Evolutionary conservation across 352 stramenopile genomes (phyloP).

Genomic region (Pythium volutum): DNA sequence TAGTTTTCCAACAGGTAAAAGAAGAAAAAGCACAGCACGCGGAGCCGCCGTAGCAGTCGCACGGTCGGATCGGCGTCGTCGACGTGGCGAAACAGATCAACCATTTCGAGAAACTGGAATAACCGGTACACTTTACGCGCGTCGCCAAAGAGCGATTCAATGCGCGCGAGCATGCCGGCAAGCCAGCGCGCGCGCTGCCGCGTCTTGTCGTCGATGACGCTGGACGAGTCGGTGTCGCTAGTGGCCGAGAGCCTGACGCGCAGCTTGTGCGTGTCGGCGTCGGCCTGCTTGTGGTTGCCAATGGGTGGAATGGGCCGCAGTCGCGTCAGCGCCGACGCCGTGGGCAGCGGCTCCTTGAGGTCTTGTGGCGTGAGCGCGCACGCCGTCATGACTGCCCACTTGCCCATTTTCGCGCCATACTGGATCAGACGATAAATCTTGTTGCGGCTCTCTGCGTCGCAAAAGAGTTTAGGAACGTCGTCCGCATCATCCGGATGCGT

Average conservation of each 20-base stretch:
- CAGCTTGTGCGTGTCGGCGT: neutral
- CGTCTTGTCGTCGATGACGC: neutral
- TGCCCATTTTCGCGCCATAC: constrained; percentile 55
- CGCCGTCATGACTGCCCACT: constrained; percentile 34
- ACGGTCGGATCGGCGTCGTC: constrained; percentile 28
- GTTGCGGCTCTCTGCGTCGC: constrained; percentile 46
- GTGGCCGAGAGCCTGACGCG: neutral
- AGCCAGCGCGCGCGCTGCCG: constrained; percentile 11
- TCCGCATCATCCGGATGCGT: neutral
- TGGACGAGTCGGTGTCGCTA: neutral
- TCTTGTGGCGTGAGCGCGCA: constrained; percentile 14
- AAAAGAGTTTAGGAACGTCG: constrained; percentile 3
- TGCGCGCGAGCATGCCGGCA: constrained; percentile 27
- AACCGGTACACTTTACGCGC: constrained; percentile 59
- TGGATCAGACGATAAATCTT: constrained; percentile 62
- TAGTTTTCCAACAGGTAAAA: constrained; percentile 69
- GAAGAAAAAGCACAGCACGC: constrained; percentile 58
- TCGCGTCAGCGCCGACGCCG: neutral
- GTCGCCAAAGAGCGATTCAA: constrained; percentile 51
- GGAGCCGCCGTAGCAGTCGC: constrained; percentile 37
- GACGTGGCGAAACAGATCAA: constrained; percentile 44
- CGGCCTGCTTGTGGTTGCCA: constrained; percentile 20
- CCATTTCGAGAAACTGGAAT: constrained; percentile 68
- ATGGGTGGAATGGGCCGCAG: neutral
- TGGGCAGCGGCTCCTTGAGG: constrained; percentile 9